These are phyloP conservation scores for Plantago ovata DNA, from an alignment of 257 asterid species.

Conservation along the genomic window DNA sequence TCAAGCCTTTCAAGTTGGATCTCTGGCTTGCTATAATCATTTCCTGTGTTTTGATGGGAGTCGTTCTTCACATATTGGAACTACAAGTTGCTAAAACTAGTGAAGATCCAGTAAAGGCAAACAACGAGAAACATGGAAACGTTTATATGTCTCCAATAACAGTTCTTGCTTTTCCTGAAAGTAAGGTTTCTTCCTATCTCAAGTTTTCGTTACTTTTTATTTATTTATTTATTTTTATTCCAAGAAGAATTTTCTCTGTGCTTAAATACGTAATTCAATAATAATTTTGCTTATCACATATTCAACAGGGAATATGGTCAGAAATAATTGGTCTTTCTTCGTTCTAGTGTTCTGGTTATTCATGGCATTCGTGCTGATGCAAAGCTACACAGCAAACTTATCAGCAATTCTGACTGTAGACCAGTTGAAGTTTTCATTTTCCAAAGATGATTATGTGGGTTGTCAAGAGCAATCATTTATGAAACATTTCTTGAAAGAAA, in stretches of 20 bases:
- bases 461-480: constrained; percentile 39
- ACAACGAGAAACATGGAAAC: constrained; percentile 12
- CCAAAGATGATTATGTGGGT: constrained; percentile 29
- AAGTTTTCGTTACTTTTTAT: not conserved
- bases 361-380: constrained; percentile 47
- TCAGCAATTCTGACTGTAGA: constrained; percentile 51
- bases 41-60: constrained; percentile 29
- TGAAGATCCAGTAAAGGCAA: constrained; percentile 13
- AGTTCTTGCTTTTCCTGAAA: constrained; percentile 42
- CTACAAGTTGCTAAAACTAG: not conserved
- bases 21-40: constrained; percentile 39
- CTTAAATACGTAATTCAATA: not conserved
- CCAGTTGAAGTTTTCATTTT: constrained; percentile 31
- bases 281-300: not conserved
- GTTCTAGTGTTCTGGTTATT: constrained; percentile 43
- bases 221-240: not conserved
- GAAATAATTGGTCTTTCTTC: constrained; percentile 38
- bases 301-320: constrained; percentile 41
- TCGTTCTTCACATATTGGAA: constrained; percentile 32
- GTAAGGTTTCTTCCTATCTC: constrained; percentile 16
- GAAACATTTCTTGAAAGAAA: constrained; percentile 16
- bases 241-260: not conserved
- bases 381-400: constrained; percentile 58
- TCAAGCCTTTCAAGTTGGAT: constrained; percentile 42
- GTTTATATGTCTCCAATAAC: constrained; percentile 28